Base-by-base conservation (phyloP, 192 early-diverging fungal species). In the Coemansia sp. region DNA sequence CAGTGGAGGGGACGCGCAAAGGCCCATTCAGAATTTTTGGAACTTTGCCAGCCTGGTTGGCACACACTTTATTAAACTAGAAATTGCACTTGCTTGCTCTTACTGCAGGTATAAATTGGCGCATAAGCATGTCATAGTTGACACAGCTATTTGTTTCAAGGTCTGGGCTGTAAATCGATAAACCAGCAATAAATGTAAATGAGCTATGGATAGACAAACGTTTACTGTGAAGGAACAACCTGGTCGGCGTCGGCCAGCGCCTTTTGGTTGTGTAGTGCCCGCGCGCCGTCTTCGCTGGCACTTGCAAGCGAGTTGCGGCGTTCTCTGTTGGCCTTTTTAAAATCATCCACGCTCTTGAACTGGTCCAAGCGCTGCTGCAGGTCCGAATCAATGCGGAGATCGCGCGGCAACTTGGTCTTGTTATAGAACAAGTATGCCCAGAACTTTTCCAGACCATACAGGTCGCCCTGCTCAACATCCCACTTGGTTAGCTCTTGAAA, bases 381-480 rank as follows among this genome's bases (percentile, higher is more conserved):
- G 14, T 83, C 83, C 1, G 78, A 65, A 49, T 83, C 82, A 4
- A 89, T 75, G 57, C 77, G 76, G 43, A 89, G 56, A 54, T 87
- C 85, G 43, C 78, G 83, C 54, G 86, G 87, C 32, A 76, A 76
- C 72, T 90, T 92, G 71, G 92, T 89, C 84, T 94, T 92, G 65
- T 93, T 89, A 77, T 93, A 96, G 71, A 84, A 87, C 60, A 95
- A 76, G 67, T 93, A 96, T 5, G 94, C 94, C 94, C 94, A 98
- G 75, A 98, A 93, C 75, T 98, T 96, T 65, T 96, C 94, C 55
- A 96, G 76, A 8, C 96, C 96, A 64, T 96, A 95, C 66, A 92
- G 79, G 69, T 88, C 82, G 56, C 87, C 86, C 61, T 86, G 87
- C 54, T 86, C 82, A 14, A 80, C 65, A 64, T 98, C 96, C 64